Evolutionary conservation across 2,329 filamentous ascomycete genomes (phyloP).

Genomic region (Fusarium nematophilum): DNA sequence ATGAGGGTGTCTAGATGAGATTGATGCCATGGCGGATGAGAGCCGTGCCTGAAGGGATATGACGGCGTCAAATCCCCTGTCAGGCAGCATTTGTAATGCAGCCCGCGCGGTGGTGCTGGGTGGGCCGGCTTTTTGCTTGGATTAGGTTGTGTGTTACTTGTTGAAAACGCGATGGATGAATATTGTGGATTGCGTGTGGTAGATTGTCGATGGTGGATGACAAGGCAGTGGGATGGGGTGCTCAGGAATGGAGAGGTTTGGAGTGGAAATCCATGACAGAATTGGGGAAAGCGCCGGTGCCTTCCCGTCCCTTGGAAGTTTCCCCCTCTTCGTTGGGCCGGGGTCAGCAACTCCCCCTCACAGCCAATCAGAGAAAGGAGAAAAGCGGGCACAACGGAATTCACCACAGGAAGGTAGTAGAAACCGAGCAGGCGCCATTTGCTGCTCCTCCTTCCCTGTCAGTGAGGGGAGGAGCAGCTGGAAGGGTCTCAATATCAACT

Average conservation of each 20-base stretch:
- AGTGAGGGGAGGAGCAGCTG: no score
- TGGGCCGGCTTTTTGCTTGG: constrained; percentile 20
- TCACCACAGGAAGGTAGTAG: constrained; percentile 18
- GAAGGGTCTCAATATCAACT: no score
- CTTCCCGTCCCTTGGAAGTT: constrained; percentile 16
- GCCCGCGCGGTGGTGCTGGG: constrained; percentile 22
- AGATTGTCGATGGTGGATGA: constrained; percentile 19
- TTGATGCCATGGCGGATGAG: constrained; percentile 3
- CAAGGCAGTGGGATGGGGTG: constrained; percentile 12
- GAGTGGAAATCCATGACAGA: constrained; percentile 25
- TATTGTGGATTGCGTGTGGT: no score
- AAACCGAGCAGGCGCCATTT: no score
- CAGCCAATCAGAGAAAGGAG: constrained; percentile 17
- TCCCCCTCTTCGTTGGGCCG: neutral
- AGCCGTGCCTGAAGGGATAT: constrained; percentile 5
- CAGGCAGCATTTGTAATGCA: constrained; percentile 37
- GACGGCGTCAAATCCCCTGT: constrained; percentile 23
- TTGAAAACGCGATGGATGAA: constrained; percentile 18
- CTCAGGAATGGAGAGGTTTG: constrained; percentile 18
- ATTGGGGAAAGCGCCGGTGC: constrained; percentile 32
- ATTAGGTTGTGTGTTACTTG: constrained; percentile 10
- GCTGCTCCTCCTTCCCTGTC: neutral
- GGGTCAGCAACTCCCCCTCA: constrained; percentile 9
- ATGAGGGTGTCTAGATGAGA: neutral
- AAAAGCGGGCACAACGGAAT: neutral